Base-by-base conservation (phyloP, 2,329 filamentous ascomycete species). In the Nannizziopsis arthrosporioides region DNA sequence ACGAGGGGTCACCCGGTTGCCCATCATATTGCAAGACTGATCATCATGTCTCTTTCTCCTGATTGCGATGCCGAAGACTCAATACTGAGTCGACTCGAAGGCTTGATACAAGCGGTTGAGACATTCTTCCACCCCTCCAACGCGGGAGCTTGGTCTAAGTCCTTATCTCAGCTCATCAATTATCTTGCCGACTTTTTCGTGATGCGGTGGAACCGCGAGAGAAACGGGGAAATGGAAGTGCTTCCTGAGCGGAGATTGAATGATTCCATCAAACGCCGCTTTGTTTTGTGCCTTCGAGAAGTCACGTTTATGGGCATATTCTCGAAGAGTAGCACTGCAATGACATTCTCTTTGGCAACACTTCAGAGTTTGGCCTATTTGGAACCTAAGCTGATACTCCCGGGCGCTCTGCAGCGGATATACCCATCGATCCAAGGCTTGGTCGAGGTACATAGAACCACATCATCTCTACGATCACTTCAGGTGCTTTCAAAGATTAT, bases 71-170 rank as follows among this genome's bases (percentile, higher is more conserved):
- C 79, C n/a, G 74, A 82, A 27, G 82, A 82, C 48, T 96, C 89
- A 0, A 79, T 94, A 38, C 68, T 98, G 58, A 79, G 83, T 31
- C 86, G 85, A 55, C 75, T 98, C 4, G 90, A 98, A 64, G 90
- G 86, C 0, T 73, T 98, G 45, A 84, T 98, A 56, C 85, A 96
- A 64, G 92, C 89, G 2, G 84, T 96, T 41, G 92, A 98, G 65
- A 98, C 92, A 0, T 98, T 98, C 66, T 98, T 95, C 73, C 92
- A 98, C 59, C 92, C 92, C 1, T 98, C 92, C 2, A 98, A 98
- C 64, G 85, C 90, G 45, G 92, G 92, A 11, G 73, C 73, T 11
- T 98, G 92, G 92, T 94, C 90, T 1, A 87, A 81, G 58, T 84
- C 90, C 55, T 71, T 98, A 38, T 84, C 88, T 2, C 90, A 96